Evolutionary conservation across 202 grass and related monocot genomes (phyloP).

Genomic region (Brachypodium distachyon): DNA sequence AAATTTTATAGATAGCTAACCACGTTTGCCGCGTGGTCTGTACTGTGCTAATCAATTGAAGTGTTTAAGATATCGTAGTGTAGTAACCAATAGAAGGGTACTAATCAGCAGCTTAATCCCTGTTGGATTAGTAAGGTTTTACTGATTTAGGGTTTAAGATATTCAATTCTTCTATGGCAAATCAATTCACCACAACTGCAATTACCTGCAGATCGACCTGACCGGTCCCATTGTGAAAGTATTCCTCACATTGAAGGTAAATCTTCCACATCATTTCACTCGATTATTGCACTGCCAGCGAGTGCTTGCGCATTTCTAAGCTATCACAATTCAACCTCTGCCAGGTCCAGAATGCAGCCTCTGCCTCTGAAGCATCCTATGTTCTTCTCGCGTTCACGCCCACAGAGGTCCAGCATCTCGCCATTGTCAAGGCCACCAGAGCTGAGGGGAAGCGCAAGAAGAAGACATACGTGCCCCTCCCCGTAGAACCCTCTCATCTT

Average conservation of each 20-base stretch:
- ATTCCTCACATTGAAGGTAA: conserved; percentile 62
- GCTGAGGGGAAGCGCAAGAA: conserved; percentile 63
- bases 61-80: conserved; percentile 8
- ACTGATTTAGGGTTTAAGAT: neutral
- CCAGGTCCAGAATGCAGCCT: conserved; percentile 49
- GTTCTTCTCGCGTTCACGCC: conserved; percentile 56
- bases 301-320: neutral
- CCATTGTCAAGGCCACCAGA: conserved; percentile 40
- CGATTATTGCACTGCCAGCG: neutral
- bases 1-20: neutral
- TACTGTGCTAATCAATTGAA: neutral
- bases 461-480: conserved; percentile 36
- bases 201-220: conserved; percentile 62
- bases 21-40: neutral
- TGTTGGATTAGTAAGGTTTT: neutral
- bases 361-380: conserved; percentile 30
- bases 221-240: conserved; percentile 42
- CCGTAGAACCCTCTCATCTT: conserved; percentile 17
- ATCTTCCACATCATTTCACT: neutral
- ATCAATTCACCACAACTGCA: neutral
- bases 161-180: neutral
- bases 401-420: conserved; percentile 42
- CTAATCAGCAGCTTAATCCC: neutral
- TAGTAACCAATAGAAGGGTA: too few species aligned
- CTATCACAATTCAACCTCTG: neutral